Conservation (phyloP, 192 early-diverging fungal species). For the Thamnidium elegans region DNA sequence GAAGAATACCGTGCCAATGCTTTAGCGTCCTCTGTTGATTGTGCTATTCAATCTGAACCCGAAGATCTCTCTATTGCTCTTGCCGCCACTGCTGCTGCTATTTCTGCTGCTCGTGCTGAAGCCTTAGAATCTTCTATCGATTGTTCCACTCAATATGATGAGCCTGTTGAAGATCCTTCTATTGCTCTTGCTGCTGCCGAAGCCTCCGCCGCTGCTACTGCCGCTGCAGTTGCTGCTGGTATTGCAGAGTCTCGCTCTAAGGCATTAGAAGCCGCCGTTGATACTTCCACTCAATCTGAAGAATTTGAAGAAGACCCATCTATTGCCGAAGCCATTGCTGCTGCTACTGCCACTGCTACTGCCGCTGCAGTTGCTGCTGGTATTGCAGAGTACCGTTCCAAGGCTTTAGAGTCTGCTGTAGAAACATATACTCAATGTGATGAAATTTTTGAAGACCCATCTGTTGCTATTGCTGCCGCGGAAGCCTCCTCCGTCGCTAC, state of each 20-base stretch:
- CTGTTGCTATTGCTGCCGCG: no score
- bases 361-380: background rate
- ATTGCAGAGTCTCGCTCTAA: background rate
- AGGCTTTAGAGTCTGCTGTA: background rate
- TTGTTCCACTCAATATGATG: no score
- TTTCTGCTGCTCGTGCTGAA: background rate
- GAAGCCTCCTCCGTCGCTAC: no score
- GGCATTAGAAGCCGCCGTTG: background rate
- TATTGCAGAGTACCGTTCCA: background rate
- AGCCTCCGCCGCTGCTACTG: no score
- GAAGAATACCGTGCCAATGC: background rate
- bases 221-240: no score
- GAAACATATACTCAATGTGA: background rate
- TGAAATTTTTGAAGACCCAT: no score
- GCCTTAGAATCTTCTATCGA: no score
- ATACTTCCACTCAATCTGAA: background rate
- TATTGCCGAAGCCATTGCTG: slow-evolving; percentile 22
- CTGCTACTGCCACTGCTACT: background rate
- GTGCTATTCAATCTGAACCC: background rate
- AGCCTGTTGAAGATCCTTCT: no score
- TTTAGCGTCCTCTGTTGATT: background rate
- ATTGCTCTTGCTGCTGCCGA: no score
- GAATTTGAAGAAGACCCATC: background rate
- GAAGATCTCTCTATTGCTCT: background rate
- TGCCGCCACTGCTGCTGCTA: background rate